Evolutionary conservation across 1,284 basidiomycete species (phyloP).

Genomic region (Fomes fomentarius): DNA sequence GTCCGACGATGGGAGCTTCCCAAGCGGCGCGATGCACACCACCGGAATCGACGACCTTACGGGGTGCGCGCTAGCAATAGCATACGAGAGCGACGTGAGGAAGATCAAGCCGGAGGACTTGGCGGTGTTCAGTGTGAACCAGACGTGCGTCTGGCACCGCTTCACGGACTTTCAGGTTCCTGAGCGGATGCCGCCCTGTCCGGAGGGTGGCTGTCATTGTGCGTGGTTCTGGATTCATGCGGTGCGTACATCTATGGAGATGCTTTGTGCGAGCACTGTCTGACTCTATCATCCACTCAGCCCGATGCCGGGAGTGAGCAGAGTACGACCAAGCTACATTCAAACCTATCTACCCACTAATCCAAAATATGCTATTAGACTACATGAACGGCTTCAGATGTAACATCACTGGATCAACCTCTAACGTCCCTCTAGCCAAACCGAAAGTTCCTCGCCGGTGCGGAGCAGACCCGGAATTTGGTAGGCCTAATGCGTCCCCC

Average conservation of each 20-base stretch:
- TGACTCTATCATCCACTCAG: conserved; percentile 14
- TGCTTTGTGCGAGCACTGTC: not conserved
- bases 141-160: conserved; percentile 71
- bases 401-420: conserved; percentile 60
- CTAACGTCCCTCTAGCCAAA: conserved; percentile 47
- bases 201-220: conserved; percentile 66
- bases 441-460: conserved; percentile 36
- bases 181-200: conserved; percentile 69
- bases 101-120: conserved; percentile 69
- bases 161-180: conserved; percentile 73
- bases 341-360: not conserved
- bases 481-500: conserved; percentile 29
- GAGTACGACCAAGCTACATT: conserved; percentile 33
- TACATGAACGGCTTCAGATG: conserved; percentile 84
- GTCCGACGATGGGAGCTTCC: conserved; percentile 33
- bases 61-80: conserved; percentile 73
- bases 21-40: conserved; percentile 54
- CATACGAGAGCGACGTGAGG: conserved; percentile 64
- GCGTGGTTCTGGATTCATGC: conserved; percentile 80
- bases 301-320: conserved; percentile 48
- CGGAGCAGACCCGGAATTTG: conserved; percentile 34
- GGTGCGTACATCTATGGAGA: conserved; percentile 30
- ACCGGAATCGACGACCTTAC: conserved; percentile 56
- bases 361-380: conserved; percentile 35
- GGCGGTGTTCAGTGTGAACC: conserved; percentile 73